Base-by-base conservation (phyloP, 805 yeast species). In the Kodamaea nitidulidarum region DNA sequence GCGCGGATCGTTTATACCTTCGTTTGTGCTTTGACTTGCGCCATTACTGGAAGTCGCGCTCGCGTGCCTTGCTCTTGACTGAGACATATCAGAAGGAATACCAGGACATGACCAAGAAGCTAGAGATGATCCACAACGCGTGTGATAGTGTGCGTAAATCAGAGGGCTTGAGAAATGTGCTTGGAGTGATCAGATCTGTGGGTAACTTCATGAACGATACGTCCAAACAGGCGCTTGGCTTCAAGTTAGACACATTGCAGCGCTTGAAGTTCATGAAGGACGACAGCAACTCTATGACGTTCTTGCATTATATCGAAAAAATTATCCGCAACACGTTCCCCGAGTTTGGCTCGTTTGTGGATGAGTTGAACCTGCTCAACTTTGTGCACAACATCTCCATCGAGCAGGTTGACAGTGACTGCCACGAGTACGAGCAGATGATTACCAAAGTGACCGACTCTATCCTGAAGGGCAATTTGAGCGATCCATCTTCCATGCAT, bases 151-250 rank as follows among this genome's bases (percentile, higher is more conserved):
- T 91, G 27, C 75, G 76, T 44, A 68, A 73, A 17, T 86, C 96
- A 1, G 75, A 74, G 12, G 77, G 79, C 37, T 70, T 95, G 54
- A 76, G 80, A 45, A 75, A 78, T 40, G 80, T 93, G 11, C 75
- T 95, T 53, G 88, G 86, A 41, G 78, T 93, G 34, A 91, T 93
- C 45, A 68, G 90, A 46, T 81, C 90, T 3, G 93, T 93, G 36
- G 99, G 98, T 43, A 93, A 93, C 59, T 91, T 81, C 58, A 93
- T 93, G 98, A 93, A 95, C 58, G 96, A 88, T 52, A 69, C 79
- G n/a, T 71, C 87, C 2, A 90, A 88, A 51, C 95, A 88, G 58
- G 98, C 97, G 1, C 75, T 77, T 48, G 99, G 99, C 3, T 95
- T 95, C 71, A 84, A 84, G 52, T 67, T 93, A 43, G 82, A 86